Base-by-base conservation (phyloP, 163 green algal species). In the Scenedesmus sp. region DNA sequence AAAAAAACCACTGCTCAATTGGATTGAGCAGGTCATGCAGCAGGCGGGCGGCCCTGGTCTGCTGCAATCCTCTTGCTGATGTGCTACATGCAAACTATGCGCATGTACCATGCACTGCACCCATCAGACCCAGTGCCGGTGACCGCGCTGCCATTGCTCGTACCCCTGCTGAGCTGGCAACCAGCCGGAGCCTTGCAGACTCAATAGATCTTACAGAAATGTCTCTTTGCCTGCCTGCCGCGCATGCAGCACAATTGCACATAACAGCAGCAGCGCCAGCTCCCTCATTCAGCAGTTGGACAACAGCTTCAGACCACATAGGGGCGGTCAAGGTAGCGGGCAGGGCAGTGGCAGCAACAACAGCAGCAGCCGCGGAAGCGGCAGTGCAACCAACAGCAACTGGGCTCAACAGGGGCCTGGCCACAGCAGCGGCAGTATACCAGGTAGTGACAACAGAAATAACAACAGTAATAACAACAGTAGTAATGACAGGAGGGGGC, bases 221-320 rank as follows among this genome's bases (percentile, higher is more conserved):
- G 65, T 24, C 15, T 78, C 4, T 16, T 7, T 80, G n/a, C 33
- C 68, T 43, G 70, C 70, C 7, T 43, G 2, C 5, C 16, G 13
- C 49, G n/a, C 43, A 37, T 89, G n/a, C 85, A 90, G 85, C 37
- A 90, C 40, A 15, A 22, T 90, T 30, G 85, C 46, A 37, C 70
- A 51, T 16, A 59, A 90, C 85, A 43, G 22, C 43, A 85, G 85
- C 33, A 30, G 33, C 37, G 68, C 72, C 61, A 79, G n/a, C n/a
- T 37, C 43, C 12, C 46, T 90, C 33, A 83, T 85, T 0, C 49
- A 85, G 46, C 70, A 76, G 43, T 16, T 85, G 0, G 85, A 90
- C 65, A 85, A 43, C n/a, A 59, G 37, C 37, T 88, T 80, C 59
- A 49, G 40, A 15, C 37, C 33, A 33, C 22, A n/a, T 3, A 87